These are phyloP conservation scores for Amphibolis antarctica DNA, from an alignment of 106 monocot genomes.

Conservation along the genomic window DNA sequence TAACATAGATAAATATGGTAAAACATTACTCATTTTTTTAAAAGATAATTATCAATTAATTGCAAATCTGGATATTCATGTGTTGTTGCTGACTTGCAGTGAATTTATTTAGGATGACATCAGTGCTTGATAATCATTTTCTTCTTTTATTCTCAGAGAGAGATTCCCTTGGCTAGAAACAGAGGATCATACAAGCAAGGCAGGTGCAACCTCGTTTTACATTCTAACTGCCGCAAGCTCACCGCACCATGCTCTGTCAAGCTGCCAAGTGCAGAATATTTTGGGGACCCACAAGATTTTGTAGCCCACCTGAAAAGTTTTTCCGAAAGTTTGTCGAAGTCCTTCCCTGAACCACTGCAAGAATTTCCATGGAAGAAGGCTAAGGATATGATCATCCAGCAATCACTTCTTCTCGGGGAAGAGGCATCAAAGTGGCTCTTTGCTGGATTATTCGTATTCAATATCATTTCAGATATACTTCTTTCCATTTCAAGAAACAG, in stretches of 20 bases:
- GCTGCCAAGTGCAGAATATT: constrained; percentile 1
- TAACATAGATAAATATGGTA: too few relatives aligned
- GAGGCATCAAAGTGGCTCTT: constrained; percentile 30
- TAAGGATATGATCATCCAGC: constrained; percentile 14
- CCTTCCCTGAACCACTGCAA: constrained; percentile 17
- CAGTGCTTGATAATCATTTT: not conserved
- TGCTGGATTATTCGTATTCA: constrained; percentile 13
- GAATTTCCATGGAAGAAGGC: constrained; percentile 59
- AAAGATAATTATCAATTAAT: too few relatives aligned
- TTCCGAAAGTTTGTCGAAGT: constrained; percentile 1
- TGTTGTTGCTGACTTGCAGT: too few relatives aligned
- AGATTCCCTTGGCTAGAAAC: not conserved
- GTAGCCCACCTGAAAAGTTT: constrained; percentile 9
- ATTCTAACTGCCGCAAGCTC: not conserved
- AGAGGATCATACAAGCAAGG: not conserved
- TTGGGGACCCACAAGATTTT: not conserved
- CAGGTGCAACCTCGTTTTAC: not conserved
- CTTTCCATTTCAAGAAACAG: constrained; percentile 28
- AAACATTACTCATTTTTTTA: too few relatives aligned
- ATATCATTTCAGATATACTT: constrained; percentile 23
- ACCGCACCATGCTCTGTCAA: not conserved
- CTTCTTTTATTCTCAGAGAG: not conserved
- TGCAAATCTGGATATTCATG: too few relatives aligned
- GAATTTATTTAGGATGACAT: not conserved
- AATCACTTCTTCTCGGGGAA: constrained; percentile 20